Base-by-base conservation (phyloP, 1,284 basidiomycete genomes). In the Microbotryum saponariae region DNA sequence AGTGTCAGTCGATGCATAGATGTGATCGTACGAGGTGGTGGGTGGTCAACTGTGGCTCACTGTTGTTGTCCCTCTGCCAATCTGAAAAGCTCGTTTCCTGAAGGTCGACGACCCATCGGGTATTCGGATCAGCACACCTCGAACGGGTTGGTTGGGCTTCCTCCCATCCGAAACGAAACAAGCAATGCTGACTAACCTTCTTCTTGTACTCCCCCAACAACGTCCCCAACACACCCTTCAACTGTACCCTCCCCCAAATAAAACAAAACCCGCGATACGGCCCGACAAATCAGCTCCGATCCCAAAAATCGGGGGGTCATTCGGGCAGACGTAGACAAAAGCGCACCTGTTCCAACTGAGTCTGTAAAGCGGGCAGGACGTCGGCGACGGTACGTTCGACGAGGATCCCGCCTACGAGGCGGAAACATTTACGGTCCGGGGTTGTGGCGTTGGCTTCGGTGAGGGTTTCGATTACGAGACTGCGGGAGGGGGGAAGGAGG, bases 331-430 rank as follows among this genome's bases (percentile, higher is more conserved):
- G 7, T 6, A 4, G 23, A 16, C 16, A 27, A 42, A 42, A 29
- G 76, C 85, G 67, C 71, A 91, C 89, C 64, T 90, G 89, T 70
- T 89, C 83, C 58, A 83, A 82, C 73, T 92, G 94, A 18, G 85
- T 89, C 75, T 89, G 83, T 49, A 97, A 77, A 25, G 88, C 85
- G 48, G 94, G 94, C 42, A 91, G 85, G 42, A 98, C 91, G 71
- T 98, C 96, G 74, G 88, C 86, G 51, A 98, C 96, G 0, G 91
- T 97, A 53, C 93, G 83, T 76, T 98, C 92, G 29, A 97, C 93
- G 10, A 99, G 82, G 3, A 97, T 87, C 33, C 94, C 96, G 14
- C 96, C 96, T 64, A 99, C 89, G 69, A 98, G 81, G 54, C 96
- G 85, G 78, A 97, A 99, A 77, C 96, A 98, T 77, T 91, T 92